Evolutionary conservation across 75 land plant species (phyloP), one percentile per base, ranked within the genome.

Genomic region (Adiantum capillusveneris): DNA sequence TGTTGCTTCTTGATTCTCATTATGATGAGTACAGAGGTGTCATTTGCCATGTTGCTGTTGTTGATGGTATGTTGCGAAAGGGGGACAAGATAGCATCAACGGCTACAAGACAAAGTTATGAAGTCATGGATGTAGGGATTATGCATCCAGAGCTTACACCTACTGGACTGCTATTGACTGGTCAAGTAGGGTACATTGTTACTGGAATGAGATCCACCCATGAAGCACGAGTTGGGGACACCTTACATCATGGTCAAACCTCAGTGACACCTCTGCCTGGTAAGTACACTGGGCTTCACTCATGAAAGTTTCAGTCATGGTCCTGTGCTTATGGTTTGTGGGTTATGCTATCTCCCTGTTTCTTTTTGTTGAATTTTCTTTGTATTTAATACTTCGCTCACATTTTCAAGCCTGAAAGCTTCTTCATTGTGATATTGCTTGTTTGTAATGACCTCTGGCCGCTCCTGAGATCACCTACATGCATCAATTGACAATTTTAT

Each of bases 1-100:
- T 87, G 91, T 81, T 90, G 60, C 53, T 95, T 49, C 68, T 90
- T 53, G 97, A 95, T 71, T 95, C 97, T 0, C 90, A 90, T 70
- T 90, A 81, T 76, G 99, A 95, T 70, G 99, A 95, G 28, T 95
- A 90, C 63, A 79, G 75, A 72, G 99, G 99, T 44, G 99, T 95
- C 13, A 90, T 95, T 11, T 95, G 96, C 74, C 90, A 95, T 82
- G 88, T 90, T 28, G 96, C 97, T 7, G 84, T 95, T 41, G 91
- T 90, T 59, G 99, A 95, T 76, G 99, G 99, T 34, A 51, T 71
- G 1, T 46, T 95, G 53, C 72, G 59, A 39, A 90, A 87, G 60
- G 97, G 92, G 14, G 92, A 86, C 48, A 95, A 84, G 71, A 84
- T 95, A 54, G 73, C 87, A 25, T 86, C 99, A 46, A 85, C 78